Conservation (phyloP, 208 protist species). For the Borovskyia barvae region DNA sequence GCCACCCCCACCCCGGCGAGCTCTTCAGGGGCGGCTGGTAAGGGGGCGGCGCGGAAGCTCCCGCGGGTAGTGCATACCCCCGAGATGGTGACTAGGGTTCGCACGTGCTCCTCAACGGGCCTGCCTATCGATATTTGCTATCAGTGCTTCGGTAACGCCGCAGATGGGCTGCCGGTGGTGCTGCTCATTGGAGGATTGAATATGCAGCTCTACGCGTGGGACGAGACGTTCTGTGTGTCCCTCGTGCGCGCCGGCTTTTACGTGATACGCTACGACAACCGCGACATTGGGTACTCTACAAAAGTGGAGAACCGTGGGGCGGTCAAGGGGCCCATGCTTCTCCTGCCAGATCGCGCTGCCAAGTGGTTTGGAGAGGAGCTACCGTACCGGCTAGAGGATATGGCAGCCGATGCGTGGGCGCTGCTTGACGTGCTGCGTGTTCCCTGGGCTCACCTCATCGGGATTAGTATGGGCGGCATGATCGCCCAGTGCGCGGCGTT, state of each 20-base stretch:
- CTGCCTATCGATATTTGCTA: slow-evolving; percentile 71
- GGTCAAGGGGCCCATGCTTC: slow-evolving; percentile 43
- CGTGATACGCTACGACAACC: slow-evolving; percentile 79
- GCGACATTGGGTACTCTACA: slow-evolving; percentile 74
- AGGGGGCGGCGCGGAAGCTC: too few species aligned
- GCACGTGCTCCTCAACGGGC: slow-evolving; percentile 47
- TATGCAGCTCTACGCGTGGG: slow-evolving; percentile 77
- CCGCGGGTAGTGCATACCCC: slow-evolving; percentile 25
- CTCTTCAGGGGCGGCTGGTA: not conserved
- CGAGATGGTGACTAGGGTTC: slow-evolving; percentile 57
- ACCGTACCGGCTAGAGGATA: slow-evolving; percentile 69
- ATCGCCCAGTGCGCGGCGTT: slow-evolving; percentile 66
- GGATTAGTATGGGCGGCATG: slow-evolving; percentile 84
- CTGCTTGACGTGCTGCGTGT: slow-evolving; percentile 58
- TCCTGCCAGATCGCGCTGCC: slow-evolving; percentile 41
- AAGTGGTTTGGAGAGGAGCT: slow-evolving; percentile 61
- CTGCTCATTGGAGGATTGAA: slow-evolving; percentile 77
- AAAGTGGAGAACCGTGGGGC: slow-evolving; percentile 55
- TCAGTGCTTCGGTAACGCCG: slow-evolving; percentile 68
- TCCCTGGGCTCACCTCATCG: slow-evolving; percentile 63
- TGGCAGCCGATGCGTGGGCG: slow-evolving; percentile 62
- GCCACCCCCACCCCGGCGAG: not conserved
- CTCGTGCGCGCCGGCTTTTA: slow-evolving; percentile 64
- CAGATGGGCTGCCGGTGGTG: slow-evolving; percentile 25
- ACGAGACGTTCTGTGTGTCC: slow-evolving; percentile 74